Base-by-base conservation (phyloP, 345 rosid species). In the Pistacia integerrima region DNA sequence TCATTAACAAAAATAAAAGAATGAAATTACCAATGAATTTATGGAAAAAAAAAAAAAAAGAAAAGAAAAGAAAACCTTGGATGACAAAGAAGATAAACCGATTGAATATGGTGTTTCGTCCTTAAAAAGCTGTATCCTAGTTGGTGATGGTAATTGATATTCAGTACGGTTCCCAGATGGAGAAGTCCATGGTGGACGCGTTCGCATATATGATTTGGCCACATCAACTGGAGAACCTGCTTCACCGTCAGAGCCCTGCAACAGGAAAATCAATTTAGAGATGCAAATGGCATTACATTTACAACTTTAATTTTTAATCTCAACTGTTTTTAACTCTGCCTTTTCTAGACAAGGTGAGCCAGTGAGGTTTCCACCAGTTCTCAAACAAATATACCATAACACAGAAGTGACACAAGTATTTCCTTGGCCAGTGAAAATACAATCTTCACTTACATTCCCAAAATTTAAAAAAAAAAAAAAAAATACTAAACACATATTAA, bases 131-230 rank as follows among this genome's bases (percentile, higher is more conserved):
- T 80, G 88, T 69, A 73, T 79, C 70, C 88, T 83, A 44, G 64
- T 70, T 2, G 89, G 84, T 44, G 91, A 81, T 72, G 90, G 82
- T 30, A 90, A 83, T 76, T 63, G 76, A 46, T 79, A 76, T 63
- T 85, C 92, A 52, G 60, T 78, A 66, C 66, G 75, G 56, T 73
- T 86, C 11, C 28, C 69, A 36, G 88, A 75, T 16, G 92, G 93
- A 72, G 98, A 93, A 59, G 93, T 86, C 94, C 94, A 89, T n/a
- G 91, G 83, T 52, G 89, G 89, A 72, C 91, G 88, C 52, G 82
- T 82, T 80, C 48, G 89, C 98, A 93, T 95, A 79, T 83, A 94
- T 38, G 92, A 88, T 88, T 84, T 93, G 81, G 97, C 98, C 84
- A 92, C 46, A 67, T 90, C 91, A 64, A 85, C 94, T 12, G 98